These are phyloP conservation scores for Zangia roseola DNA, from an alignment of 768 basidiomycete species.

Conservation along the genomic window DNA sequence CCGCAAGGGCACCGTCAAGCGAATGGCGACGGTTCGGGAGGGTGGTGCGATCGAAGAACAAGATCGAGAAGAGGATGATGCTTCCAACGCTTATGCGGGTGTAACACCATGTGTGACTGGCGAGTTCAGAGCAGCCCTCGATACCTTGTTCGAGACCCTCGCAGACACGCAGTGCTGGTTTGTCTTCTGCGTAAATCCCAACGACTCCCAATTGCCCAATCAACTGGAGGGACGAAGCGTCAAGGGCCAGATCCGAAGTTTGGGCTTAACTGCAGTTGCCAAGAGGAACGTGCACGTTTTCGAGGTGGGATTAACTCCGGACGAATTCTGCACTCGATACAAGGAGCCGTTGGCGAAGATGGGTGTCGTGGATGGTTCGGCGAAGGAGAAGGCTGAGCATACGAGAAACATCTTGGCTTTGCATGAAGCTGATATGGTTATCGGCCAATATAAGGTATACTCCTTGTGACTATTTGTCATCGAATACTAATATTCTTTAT, in stretches of 20 bases:
- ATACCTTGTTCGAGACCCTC: slow-evolving; percentile 83
- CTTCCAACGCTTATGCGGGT: slow-evolving; percentile 29
- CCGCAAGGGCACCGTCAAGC: slow-evolving; percentile 71
- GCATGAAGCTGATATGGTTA: slow-evolving; percentile 68
- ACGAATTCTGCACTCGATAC: slow-evolving; percentile 87
- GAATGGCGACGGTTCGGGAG: slow-evolving; percentile 40
- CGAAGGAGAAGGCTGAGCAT: slow-evolving; percentile 60
- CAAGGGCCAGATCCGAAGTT: slow-evolving; percentile 85
- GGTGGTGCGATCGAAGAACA: slow-evolving; percentile 36
- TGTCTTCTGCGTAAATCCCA: slow-evolving; percentile 91
- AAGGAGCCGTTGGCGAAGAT: slow-evolving; percentile 55
- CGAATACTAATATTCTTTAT: slow-evolving; percentile 3
- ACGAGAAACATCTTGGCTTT: slow-evolving; percentile 55
- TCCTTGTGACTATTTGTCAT: not conserved
- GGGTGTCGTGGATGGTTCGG: slow-evolving; percentile 58
- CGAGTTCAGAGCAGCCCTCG: slow-evolving; percentile 82
- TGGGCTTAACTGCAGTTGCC: slow-evolving; percentile 78
- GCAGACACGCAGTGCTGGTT: slow-evolving; percentile 91
- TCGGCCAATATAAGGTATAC: slow-evolving; percentile 82
- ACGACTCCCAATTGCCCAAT: slow-evolving; percentile 92
- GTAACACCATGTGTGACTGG: slow-evolving; percentile 75
- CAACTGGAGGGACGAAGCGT: slow-evolving; percentile 91
- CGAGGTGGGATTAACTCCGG: slow-evolving; percentile 81
- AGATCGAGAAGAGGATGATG: slow-evolving; percentile 48
- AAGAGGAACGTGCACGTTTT: slow-evolving; percentile 64